A percentile compares a stretch with the other conserved stretches of the same genome.
phyloP scores from a whole-genome alignment of 345 rosid genomes.

The Aquilaria yunnanensis region DNA sequence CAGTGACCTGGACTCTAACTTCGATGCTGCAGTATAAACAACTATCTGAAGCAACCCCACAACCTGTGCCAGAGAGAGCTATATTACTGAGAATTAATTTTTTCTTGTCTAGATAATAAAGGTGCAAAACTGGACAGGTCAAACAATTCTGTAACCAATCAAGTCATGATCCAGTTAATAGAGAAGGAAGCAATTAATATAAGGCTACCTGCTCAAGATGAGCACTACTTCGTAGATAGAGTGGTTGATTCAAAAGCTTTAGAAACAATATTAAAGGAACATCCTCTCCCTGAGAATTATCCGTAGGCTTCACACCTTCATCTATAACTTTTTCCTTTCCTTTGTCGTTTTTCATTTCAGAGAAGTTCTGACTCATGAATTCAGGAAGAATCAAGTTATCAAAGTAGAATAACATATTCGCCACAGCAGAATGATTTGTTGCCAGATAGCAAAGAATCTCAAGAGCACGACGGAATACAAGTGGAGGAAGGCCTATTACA shows the following conservation, averaged over 20 bases:
- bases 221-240: constrained; percentile 60
- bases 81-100: neutral
- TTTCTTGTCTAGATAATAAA: no score
- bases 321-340: constrained; percentile 68
- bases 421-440: constrained; percentile 73
- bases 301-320: constrained; percentile 26
- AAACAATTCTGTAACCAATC: constrained; percentile 5
- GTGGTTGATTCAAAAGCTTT: constrained; percentile 79
- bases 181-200: neutral
- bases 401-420: constrained; percentile 75
- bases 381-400: constrained; percentile 50
- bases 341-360: constrained; percentile 48
- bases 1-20: constrained; percentile 43
- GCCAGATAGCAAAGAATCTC: constrained; percentile 86
- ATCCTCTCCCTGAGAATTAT: constrained; percentile 32
- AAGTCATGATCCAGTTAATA: no score
- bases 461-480: constrained; percentile 78
- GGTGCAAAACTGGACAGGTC: neutral
- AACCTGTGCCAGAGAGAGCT: constrained; percentile 43
- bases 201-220: constrained; percentile 74
- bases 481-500: constrained; percentile 78
- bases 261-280: constrained; percentile 73
- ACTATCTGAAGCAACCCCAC: constrained; percentile 79
- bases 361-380: constrained; percentile 24
- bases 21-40: constrained; percentile 63